Percentiles rank a stretch among this genome's conserved stretches.
These are phyloP conservation scores for Pachysandra terminalis DNA, from an alignment of 164 flowering plant species.

Conservation along the genomic window DNA sequence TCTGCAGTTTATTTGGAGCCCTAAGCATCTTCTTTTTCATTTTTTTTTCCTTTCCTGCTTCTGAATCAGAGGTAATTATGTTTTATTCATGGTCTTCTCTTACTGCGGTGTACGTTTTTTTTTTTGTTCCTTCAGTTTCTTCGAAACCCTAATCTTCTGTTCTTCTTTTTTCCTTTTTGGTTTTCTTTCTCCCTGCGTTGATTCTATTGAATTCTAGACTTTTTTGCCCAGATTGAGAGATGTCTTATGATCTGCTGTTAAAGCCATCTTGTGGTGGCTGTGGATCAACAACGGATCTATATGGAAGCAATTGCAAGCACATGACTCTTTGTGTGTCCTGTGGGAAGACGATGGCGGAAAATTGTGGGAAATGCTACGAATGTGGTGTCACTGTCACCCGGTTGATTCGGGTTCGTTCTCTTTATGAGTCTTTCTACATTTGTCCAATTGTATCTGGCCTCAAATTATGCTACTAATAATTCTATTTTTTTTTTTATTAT, in stretches of 20 bases:
- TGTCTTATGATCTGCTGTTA: constrained; percentile 76
- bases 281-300: constrained; percentile 60
- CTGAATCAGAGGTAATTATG: no score
- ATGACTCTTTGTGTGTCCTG: constrained; percentile 84
- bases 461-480: no score
- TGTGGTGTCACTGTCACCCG: constrained; percentile 72
- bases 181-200: background rate
- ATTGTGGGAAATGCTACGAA: constrained; percentile 53
- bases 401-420: constrained; percentile 56
- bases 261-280: constrained; percentile 74
- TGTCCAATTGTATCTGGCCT: background rate
- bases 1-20: no score
- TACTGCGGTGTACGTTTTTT: no score
- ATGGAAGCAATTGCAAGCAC: constrained; percentile 97
- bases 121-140: background rate
- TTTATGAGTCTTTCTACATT: background rate
- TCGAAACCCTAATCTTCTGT: constrained; percentile 1
- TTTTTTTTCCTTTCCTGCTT: no score
- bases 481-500: no score
- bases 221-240: constrained; percentile 13
- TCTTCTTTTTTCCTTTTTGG: background rate
- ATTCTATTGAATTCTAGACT: background rate
- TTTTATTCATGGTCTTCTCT: no score
- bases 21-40: no score
- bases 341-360: constrained; percentile 80